Base-by-base conservation (phyloP, 179 eudicot genomes). In the Vitellaria paradoxa region DNA sequence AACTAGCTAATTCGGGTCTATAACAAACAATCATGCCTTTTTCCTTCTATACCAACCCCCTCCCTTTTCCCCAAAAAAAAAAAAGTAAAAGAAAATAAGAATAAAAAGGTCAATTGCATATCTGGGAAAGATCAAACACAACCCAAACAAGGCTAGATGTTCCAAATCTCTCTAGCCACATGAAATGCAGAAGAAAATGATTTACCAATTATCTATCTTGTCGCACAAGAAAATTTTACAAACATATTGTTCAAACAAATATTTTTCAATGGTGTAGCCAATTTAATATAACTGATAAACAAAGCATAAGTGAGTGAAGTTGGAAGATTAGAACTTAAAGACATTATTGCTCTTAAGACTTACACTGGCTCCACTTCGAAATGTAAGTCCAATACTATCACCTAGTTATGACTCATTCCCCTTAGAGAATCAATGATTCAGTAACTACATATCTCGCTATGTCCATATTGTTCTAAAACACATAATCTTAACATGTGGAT, bases 351-450 rank as follows among this genome's bases (percentile, higher is more conserved):
- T 68, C 56, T 42, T 50, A 50, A 30, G 52, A 50, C 55, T 50
- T 8, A 40, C 70, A 3, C 50, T 5, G 7, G 24, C 18, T 21
- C 57, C 50, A 42, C n/a, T 42, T 67, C 17, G 23, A 68, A 68
- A n/a, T 46, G 57, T 46, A 47, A 46, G 30, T 46, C 40, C 72
- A 9, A 20, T 5, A 7, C 15, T 7, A 3, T 68, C 72, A 68
- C 56, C 72, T 47, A 46, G 55, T 68, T 21, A 68, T 20, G 37
- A 68, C 55, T 68, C 56, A 47, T 68, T 68, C 56, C 56, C 4
- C 47, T n/a, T 20, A 67, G 52, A n/a, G 50, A 67, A 40, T 18
- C 5, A 67, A 45, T 37, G 50, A 42, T 23, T 10, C 52, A 17
- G 9, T 47, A 30, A 30, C 1, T 30, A 2, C 42, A 15, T 18